Base-by-base conservation (phyloP, 306 rosid genomes). In the Lagenaria siceraria region DNA sequence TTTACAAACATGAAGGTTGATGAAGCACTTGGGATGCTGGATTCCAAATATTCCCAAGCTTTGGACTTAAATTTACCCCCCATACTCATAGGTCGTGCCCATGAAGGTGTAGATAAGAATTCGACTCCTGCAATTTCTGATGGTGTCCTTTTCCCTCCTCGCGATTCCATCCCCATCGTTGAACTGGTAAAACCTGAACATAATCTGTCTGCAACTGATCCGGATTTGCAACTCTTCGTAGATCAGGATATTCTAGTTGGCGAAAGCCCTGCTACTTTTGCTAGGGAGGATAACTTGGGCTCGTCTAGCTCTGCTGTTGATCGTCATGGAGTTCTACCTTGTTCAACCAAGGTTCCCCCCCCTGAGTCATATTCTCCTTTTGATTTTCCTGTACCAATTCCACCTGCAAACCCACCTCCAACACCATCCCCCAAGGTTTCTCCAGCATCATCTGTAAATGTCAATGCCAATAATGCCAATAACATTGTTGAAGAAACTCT, bases 11-110 rank as follows among this genome's bases (percentile, higher is more conserved):
- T 73, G 76, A 84, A 96, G 99, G 99, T 96, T 65, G 98, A 90
- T 71, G 76, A 87, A 76, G 82, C 87, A 29, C 82, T 78, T 74
- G 84, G 77, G 74, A 91, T 85, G 46, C 82, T 91, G 59, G 74
- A 78, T 63, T 81, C 80, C 62, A 85, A 66, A 76, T 75, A 81
- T 81, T 79, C 78, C 55, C 88, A 85, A 73, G 88, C 82, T 76
- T 77, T 89, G 84, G 89, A 88, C 87, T 49, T 88, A 88, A 90
- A 92, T 69, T 73, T 84, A 10, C 92, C 99, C 54, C 84, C 88
- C 24, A 81, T 27, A 15, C 19, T 7, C 55, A 51, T 51, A 51
- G 8, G 2, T 17, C n/a, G 3, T 51, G 7, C 55, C 80, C 79
- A 83, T n/a, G 87, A 82, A 69, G 60, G 62, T 49, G 83, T 83